These are phyloP conservation scores for Colletotrichum sp. DNA, from an alignment of 2,329 filamentous ascomycete species.

Conservation along the genomic window DNA sequence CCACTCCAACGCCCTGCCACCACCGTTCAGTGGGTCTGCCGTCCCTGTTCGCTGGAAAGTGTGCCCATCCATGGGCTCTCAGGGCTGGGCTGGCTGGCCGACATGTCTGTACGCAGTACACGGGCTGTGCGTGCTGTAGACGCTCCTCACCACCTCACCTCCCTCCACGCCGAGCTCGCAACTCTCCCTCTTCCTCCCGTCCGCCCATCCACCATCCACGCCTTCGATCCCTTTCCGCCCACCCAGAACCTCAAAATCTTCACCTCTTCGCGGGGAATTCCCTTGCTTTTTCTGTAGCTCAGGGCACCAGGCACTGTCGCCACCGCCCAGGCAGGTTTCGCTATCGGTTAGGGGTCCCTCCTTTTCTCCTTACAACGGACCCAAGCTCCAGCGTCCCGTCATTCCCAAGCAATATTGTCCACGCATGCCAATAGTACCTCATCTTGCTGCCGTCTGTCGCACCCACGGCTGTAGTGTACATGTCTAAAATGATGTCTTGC, in stretches of 20 bases:
- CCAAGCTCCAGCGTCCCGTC: background rate
- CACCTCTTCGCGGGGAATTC: background rate
- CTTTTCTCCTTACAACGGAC: background rate
- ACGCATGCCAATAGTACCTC: background rate
- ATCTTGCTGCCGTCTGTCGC: background rate
- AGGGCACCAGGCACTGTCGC: background rate
- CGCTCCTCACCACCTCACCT: background rate
- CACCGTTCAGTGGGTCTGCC: background rate
- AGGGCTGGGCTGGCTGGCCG: background rate
- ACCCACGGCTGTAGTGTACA: background rate
- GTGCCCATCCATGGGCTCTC: background rate
- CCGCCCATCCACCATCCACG: background rate
- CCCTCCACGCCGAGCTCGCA: background rate
- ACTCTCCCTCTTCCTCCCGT: background rate
- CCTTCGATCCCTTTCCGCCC: background rate
- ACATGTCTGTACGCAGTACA: background rate
- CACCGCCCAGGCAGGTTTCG: background rate
- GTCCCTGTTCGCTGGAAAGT: background rate
- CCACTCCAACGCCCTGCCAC: background rate
- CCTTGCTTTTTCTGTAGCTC: background rate
- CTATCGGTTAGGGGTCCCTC: background rate
- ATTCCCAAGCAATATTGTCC: background rate
- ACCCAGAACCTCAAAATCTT: background rate
- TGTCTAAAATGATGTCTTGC: background rate
- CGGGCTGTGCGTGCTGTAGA: background rate